phyloP scores from a whole-genome alignment of 1,284 basidiomycete species.

The Meira miltonrushii region DNA sequence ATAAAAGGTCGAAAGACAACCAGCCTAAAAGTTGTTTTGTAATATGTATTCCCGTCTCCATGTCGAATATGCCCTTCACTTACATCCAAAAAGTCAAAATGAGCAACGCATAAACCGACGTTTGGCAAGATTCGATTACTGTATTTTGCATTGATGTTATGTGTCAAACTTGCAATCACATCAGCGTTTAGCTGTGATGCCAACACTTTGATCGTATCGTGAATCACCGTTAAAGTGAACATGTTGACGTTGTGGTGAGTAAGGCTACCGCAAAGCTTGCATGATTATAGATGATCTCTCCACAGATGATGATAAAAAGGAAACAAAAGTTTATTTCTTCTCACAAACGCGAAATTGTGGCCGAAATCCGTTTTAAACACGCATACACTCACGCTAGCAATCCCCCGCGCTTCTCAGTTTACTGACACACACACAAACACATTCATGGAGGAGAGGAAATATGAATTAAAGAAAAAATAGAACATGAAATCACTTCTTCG shows the following conservation, averaged over 20 bases:
- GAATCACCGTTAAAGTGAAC: constrained; percentile 6
- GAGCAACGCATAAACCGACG: constrained; percentile 11
- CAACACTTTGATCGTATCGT: neutral
- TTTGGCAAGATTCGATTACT: constrained; percentile 10
- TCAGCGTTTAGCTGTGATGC: neutral
- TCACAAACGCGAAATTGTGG: too few relatives aligned
- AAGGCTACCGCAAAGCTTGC: neutral
- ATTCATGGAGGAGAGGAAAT: neutral
- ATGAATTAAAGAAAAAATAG: neutral
- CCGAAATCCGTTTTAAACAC: too few relatives aligned
- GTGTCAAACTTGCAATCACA: constrained; percentile 1
- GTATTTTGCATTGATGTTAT: constrained; percentile 11
- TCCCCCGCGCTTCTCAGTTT: too few relatives aligned
- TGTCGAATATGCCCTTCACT: constrained; percentile 71
- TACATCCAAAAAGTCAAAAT: constrained; percentile 9
- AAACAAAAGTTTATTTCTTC: too few relatives aligned
- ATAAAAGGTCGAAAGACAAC: constrained; percentile 86
- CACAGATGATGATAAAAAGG: neutral
- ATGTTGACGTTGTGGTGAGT: neutral
- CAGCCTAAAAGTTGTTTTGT: constrained; percentile 85
- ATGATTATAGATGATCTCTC: neutral
- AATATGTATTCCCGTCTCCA: constrained; percentile 90
- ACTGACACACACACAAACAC: neutral
- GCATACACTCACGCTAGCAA: too few relatives aligned
- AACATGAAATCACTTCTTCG: too few relatives aligned